phyloP scores from a whole-genome alignment of 805 yeast genomes.

The Cyberlindnera xylosilytica region DNA sequence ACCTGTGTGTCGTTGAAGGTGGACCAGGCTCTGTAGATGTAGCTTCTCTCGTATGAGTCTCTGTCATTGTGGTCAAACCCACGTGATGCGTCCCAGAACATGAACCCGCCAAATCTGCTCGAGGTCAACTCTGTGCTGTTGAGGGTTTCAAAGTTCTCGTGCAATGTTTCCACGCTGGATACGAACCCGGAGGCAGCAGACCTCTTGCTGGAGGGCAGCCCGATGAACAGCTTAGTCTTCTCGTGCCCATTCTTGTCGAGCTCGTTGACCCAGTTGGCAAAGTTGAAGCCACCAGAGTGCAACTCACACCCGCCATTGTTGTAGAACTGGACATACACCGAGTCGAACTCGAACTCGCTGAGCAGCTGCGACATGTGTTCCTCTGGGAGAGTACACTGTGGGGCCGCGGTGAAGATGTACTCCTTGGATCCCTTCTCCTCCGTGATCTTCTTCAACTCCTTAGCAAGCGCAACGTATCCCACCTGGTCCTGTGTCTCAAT shows the following conservation, averaged over 20 bases:
- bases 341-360: constrained; percentile 55
- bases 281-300: constrained; percentile 42
- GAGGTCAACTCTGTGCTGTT: background rate
- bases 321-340: constrained; percentile 72
- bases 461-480: constrained; percentile 68
- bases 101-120: constrained; percentile 75
- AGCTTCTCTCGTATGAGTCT: constrained; percentile 29
- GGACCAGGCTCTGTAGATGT: constrained; percentile 24
- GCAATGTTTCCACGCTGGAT: constrained; percentile 37
- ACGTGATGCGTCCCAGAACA: constrained; percentile 90
- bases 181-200: constrained; percentile 58
- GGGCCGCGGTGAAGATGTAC: constrained; percentile 72
- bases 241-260: constrained; percentile 31
- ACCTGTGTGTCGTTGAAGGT: constrained; percentile 13
- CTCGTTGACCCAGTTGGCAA: constrained; percentile 44
- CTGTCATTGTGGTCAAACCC: constrained; percentile 43
- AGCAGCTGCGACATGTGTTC: constrained; percentile 45
- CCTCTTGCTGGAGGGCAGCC: constrained; percentile 53
- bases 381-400: constrained; percentile 78
- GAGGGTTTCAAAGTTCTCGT: constrained; percentile 27
- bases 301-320: constrained; percentile 55
- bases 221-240: constrained; percentile 51
- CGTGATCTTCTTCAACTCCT: constrained; percentile 39
- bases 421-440: constrained; percentile 42
- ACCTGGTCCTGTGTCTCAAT: constrained; percentile 61